These are phyloP conservation scores for Usnea hakonensis DNA, from an alignment of 495 filamentous ascomycete species.

Conservation along the genomic window DNA sequence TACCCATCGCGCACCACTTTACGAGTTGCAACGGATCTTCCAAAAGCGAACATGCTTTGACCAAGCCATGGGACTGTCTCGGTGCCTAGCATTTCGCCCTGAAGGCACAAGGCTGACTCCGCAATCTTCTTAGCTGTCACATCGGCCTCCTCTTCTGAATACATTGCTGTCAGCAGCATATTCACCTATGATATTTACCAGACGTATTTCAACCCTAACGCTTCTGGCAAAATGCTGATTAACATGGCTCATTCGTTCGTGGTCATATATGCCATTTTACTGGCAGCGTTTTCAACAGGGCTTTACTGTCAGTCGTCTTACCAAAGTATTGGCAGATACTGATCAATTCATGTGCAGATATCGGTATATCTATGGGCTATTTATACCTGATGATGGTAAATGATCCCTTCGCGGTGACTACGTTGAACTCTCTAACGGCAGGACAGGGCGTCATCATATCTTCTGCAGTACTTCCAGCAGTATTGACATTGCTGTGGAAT, in stretches of 20 bases:
- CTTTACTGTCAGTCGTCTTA: slow-evolving; percentile 52
- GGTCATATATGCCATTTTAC: slow-evolving; percentile 67
- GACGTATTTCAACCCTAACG: slow-evolving; percentile 45
- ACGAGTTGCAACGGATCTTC: not conserved
- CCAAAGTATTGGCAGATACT: slow-evolving; percentile 7
- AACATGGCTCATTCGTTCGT: slow-evolving; percentile 77
- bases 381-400: slow-evolving; percentile 71
- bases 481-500: slow-evolving; percentile 74
- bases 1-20: not conserved
- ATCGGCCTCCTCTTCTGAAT: slow-evolving; percentile 76
- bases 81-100: not conserved
- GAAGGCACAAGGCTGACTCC: not conserved
- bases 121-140: slow-evolving; percentile 81
- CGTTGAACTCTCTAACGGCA: not conserved
- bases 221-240: slow-evolving; percentile 66
- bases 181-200: slow-evolving; percentile 91
- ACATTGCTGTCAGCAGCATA: slow-evolving; percentile 90
- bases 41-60: not conserved
- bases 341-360: slow-evolving; percentile 25
- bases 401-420: too few species aligned
- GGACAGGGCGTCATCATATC: slow-evolving; percentile 70
- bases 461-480: slow-evolving; percentile 74
- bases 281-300: slow-evolving; percentile 78
- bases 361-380: slow-evolving; percentile 62
- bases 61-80: not conserved